Evolutionary conservation across 2,329 filamentous ascomycete species (phyloP).

Genomic region (Ceratocystis cacaofunesta): DNA sequence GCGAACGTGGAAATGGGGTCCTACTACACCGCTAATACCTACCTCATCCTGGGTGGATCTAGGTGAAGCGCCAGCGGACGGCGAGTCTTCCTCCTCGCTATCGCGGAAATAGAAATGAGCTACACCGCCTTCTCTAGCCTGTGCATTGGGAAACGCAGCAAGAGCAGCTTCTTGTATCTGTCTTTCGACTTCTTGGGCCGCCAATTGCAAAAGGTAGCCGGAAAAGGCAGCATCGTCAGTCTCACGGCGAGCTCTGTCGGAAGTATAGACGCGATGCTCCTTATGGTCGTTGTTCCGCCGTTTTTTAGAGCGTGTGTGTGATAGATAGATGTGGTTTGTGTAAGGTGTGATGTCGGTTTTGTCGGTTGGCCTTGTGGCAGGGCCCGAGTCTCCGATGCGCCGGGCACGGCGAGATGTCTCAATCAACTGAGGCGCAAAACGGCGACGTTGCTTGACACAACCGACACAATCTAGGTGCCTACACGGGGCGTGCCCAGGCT

Average conservation of each 20-base stretch:
- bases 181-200: conserved; percentile 64
- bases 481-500: background rate
- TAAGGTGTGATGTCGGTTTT: conserved; percentile 59
- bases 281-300: conserved; percentile 10
- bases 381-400: conserved; percentile 47
- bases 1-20: conserved; percentile 21
- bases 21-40: conserved; percentile 14
- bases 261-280: conserved; percentile 8
- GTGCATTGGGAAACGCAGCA: conserved; percentile 54
- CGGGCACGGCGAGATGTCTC: conserved; percentile 63
- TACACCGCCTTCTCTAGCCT: conserved; percentile 52
- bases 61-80: conserved; percentile 15
- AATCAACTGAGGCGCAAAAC: conserved; percentile 66
- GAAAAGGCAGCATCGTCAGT: conserved; percentile 61
- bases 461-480: background rate
- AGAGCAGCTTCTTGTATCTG: conserved; percentile 65
- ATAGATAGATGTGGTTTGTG: conserved; percentile 45
- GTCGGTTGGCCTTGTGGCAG: conserved; percentile 48
- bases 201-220: conserved; percentile 63
- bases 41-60: conserved; percentile 9
- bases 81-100: conserved; percentile 43
- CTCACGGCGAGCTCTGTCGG: conserved; percentile 38
- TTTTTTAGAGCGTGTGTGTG: conserved; percentile 16
- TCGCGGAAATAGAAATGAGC: conserved; percentile 56
- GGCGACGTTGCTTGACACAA: conserved; percentile 22